Conservation (phyloP, 2,329 filamentous ascomycete species). For the Colletotrichum euphorbiae region DNA sequence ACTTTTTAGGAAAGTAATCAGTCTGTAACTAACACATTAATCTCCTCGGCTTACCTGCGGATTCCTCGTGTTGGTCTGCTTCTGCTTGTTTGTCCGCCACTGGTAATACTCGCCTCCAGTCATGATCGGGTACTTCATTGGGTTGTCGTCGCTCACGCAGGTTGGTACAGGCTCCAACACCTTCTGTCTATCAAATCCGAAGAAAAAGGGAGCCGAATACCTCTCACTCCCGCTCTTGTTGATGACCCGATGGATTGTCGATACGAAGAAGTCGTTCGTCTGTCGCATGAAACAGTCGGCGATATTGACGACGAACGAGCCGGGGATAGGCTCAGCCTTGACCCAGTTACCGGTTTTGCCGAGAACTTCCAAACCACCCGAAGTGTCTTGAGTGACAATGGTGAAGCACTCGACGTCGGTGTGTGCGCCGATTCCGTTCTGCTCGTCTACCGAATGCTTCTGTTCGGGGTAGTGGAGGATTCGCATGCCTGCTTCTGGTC, state of each 20-base stretch:
- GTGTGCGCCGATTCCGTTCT: constrained; percentile 55
- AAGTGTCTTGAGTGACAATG: constrained; percentile 57
- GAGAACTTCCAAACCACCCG: constrained; percentile 58
- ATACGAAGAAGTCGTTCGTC: constrained; percentile 57
- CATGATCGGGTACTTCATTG: constrained; percentile 50
- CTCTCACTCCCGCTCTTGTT: constrained; percentile 51
- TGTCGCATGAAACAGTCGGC: constrained; percentile 56
- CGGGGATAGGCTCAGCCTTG: constrained; percentile 54
- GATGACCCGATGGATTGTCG: constrained; percentile 54
- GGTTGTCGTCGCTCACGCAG: constrained; percentile 47
- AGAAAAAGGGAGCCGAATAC: constrained; percentile 56
- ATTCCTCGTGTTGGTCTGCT: constrained; percentile 20
- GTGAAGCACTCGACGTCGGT: constrained; percentile 63
- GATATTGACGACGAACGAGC: constrained; percentile 59
- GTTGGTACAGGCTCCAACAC: constrained; percentile 47
- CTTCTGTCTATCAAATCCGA: constrained; percentile 42
- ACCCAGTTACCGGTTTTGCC: constrained; percentile 59
- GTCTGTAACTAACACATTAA: background rate
- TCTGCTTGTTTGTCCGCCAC: constrained; percentile 48
- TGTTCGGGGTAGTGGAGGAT: constrained; percentile 57
- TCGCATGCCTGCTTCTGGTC: constrained; percentile 49
- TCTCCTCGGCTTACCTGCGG: background rate
- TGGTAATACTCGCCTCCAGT: constrained; percentile 50
- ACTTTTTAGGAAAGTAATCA: no score
- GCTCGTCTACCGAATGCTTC: constrained; percentile 39